These are phyloP conservation scores for Zygosaccharomyces rouxii DNA, from an alignment of 805 yeast species.

Conservation along the genomic window DNA sequence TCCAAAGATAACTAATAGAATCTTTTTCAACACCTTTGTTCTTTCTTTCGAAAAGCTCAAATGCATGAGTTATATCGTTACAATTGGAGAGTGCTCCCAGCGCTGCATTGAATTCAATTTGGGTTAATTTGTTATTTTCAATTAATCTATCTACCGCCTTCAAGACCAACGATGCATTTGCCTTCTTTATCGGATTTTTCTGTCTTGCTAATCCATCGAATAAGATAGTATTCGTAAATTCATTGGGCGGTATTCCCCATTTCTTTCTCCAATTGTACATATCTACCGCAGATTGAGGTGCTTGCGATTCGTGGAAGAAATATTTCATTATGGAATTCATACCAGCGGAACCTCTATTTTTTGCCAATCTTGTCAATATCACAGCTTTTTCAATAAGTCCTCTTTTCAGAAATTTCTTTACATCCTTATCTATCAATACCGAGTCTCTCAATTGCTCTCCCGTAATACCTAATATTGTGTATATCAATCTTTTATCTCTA, in stretches of 20 bases:
- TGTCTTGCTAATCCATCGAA: constrained; percentile 43
- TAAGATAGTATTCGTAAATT: constrained; percentile 44
- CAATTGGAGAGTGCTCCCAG: constrained; percentile 43
- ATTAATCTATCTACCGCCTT: constrained; percentile 34
- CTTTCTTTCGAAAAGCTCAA: constrained; percentile 37
- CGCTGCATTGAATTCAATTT: constrained; percentile 44
- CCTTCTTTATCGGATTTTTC: constrained; percentile 29
- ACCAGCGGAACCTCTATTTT: constrained; percentile 50
- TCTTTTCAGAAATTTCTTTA: constrained; percentile 45
- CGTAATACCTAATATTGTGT: constrained; percentile 54
- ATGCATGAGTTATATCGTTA: constrained; percentile 36
- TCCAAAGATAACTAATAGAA: constrained; percentile 24
- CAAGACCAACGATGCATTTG: constrained; percentile 35
- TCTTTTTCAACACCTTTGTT: constrained; percentile 19
- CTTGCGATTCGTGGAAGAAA: constrained; percentile 39
- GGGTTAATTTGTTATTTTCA: constrained; percentile 33
- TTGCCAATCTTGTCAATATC: constrained; percentile 45
- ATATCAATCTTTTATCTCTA: constrained; percentile 45
- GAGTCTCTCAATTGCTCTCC: constrained; percentile 58
- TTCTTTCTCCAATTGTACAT: constrained; percentile 53
- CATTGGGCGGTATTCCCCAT: constrained; percentile 53
- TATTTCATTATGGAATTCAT: constrained; percentile 58
- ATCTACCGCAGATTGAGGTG: constrained; percentile 47
- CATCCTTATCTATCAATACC: constrained; percentile 49
- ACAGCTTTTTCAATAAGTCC: constrained; percentile 52